phyloP scores from a whole-genome alignment of 2,329 filamentous ascomycete species.

The Lomentospora prolificans region DNA sequence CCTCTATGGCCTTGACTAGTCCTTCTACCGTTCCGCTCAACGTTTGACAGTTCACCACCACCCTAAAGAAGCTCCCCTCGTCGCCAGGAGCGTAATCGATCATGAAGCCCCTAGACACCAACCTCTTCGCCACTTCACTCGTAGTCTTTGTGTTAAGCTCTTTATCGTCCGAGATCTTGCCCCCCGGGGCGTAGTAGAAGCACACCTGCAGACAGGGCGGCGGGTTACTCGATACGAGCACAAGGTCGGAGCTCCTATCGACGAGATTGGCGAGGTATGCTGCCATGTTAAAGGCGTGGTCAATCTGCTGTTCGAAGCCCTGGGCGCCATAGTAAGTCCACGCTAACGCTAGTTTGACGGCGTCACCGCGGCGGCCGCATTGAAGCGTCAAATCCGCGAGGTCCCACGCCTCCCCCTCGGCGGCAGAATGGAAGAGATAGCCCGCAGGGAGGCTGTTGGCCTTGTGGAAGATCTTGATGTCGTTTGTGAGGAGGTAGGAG shows the following conservation, averaged over 20 bases:
- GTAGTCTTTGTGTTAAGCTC: slow-evolving; percentile 40
- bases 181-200: slow-evolving; percentile 68
- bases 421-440: slow-evolving; percentile 63
- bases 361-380: slow-evolving; percentile 79
- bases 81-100: slow-evolving; percentile 50
- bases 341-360: slow-evolving; percentile 74
- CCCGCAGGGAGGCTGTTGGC: slow-evolving; percentile 82
- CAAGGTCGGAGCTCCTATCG: slow-evolving; percentile 46
- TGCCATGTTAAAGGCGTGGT: slow-evolving; percentile 64
- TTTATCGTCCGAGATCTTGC: slow-evolving; percentile 31
- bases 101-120: slow-evolving; percentile 48
- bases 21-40: slow-evolving; percentile 39
- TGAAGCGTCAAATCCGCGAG: slow-evolving; percentile 88
- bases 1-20: slow-evolving; percentile 42
- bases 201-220: slow-evolving; percentile 89
- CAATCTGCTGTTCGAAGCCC: slow-evolving; percentile 62
- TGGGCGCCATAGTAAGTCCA: slow-evolving; percentile 81
- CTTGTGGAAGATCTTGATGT: slow-evolving; percentile 65
- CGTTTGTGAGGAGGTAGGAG: slow-evolving; percentile 73
- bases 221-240: slow-evolving; percentile 63
- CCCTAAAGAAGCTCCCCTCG: slow-evolving; percentile 47
- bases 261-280: slow-evolving; percentile 56
- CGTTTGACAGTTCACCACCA: slow-evolving; percentile 50
- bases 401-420: slow-evolving; percentile 62
- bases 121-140: slow-evolving; percentile 33